Conservation (phyloP, 2,329 filamentous ascomycete genomes). For the Lasiodiplodia sp. region DNA sequence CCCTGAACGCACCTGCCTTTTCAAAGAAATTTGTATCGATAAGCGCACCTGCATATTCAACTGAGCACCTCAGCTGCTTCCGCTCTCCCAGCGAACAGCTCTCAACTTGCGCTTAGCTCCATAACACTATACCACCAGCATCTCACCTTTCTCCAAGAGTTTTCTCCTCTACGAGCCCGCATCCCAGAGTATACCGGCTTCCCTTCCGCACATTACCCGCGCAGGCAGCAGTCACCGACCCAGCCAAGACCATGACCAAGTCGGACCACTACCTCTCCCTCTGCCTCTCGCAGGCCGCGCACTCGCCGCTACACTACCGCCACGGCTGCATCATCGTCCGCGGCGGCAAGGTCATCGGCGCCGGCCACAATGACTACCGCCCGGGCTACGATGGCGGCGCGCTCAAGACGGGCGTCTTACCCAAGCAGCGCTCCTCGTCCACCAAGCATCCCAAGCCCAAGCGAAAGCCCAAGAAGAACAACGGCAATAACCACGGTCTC, state of each 20-base stretch:
- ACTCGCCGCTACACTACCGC: conserved; percentile 56
- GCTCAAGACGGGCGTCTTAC: conserved; percentile 56
- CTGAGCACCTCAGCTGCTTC: neutral
- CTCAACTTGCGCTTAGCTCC: neutral
- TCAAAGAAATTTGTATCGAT: neutral
- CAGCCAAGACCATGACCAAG: conserved; percentile 43
- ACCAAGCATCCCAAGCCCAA: conserved; percentile 45
- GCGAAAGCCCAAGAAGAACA: conserved; percentile 44
- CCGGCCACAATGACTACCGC: conserved; percentile 60
- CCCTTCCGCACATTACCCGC: neutral
- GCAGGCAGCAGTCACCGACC: neutral
- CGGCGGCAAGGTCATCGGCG: conserved; percentile 62
- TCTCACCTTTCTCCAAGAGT: neutral
- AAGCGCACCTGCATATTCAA: neutral
- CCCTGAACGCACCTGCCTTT: neutral
- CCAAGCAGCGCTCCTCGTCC: conserved; percentile 32
- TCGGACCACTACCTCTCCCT: conserved; percentile 59
- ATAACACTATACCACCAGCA: neutral
- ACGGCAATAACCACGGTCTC: conserved; percentile 25
- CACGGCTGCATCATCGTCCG: conserved; percentile 61
- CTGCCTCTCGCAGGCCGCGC: conserved; percentile 60
- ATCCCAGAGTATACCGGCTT: neutral
- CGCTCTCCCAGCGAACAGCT: neutral
- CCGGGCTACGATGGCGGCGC: conserved; percentile 59
- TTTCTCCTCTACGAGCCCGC: neutral